Evolutionary conservation across 768 basidiomycete genomes (phyloP), one percentile per base, ranked within the genome.

Genomic region (Cantharellus cinnabarinus): DNA sequence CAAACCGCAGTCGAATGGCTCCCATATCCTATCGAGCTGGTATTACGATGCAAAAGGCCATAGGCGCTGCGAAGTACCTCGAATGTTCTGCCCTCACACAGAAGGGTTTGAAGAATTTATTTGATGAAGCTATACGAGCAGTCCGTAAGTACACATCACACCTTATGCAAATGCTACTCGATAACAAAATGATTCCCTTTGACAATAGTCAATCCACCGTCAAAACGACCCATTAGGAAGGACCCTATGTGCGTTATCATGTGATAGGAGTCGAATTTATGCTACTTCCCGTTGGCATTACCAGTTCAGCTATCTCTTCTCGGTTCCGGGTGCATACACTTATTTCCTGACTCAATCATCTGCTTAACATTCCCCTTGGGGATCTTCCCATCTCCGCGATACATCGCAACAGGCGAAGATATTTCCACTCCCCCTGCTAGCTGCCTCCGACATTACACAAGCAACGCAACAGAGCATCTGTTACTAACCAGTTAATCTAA

Each of bases 21-120:
- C 95, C 95, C 57, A 90, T 99, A 66, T 79, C 85, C 64, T 99
- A 94, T 71, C 76, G 80, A 48, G 87, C 91, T 71, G 95, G 91
- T 59, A 82, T 89, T 52, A 76, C 82, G 52, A 91, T 95, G 82
- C 81, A 82, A 61, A 84, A 85, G 68, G 95, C 98, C 66, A 90
- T 99, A 64, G 85, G 83, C 34, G 95, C 94, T 41, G 89, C 97
- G 64, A 93, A 93, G 72, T 95, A 95, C 67, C 74, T 95, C 60
- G 91, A 95, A 70, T 95, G 91, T 71, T 94, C 90, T 38, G 90
- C 93, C 41, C 74, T 94, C 67, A 97, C 94, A 53, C 95, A 98
- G 76, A 95, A 98, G 73, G 94, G 94, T 14, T 74, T 99, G 68
- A 99, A 99, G 80, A 93, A 85, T 60, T 94, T 99, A 50, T 99